Evolutionary conservation across 257 asterid genomes (phyloP).

Genomic region (Solanum appendiculatum): DNA sequence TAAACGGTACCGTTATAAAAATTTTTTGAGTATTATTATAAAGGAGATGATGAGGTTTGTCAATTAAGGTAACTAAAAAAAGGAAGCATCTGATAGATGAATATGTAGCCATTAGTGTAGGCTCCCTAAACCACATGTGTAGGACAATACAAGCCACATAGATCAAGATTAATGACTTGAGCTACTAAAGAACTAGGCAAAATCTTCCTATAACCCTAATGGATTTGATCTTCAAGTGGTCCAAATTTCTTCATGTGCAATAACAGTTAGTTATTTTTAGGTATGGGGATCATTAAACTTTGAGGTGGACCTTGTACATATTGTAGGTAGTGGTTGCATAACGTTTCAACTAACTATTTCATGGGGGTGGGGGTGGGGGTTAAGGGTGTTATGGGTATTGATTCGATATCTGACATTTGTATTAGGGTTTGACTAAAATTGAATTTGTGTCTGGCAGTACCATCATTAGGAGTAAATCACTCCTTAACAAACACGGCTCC

Average conservation of each 20-base stretch:
- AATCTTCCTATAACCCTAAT: neutral
- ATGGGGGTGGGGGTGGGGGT: neutral
- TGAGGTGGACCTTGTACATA: neutral
- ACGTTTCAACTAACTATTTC: neutral
- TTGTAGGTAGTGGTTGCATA: neutral
- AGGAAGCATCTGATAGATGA: neutral
- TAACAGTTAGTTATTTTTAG: neutral
- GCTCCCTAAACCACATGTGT: neutral
- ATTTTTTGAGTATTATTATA: neutral
- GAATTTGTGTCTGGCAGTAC: rapidly evolving
- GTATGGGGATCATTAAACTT: neutral
- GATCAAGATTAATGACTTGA: neutral
- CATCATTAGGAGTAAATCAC: rapidly evolving
- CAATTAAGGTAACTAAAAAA: neutral
- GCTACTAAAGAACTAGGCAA: neutral
- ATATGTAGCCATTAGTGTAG: neutral
- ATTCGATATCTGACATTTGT: neutral
- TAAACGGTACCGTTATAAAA: neutral
- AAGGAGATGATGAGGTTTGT: neutral
- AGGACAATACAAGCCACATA: neutral
- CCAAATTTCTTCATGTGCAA: neutral
- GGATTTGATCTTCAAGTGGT: neutral
- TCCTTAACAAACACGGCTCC: neutral
- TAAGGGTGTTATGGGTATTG: neutral
- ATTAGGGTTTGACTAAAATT: neutral